Base-by-base conservation (phyloP, 148 eudicot genomes). In the Silene conica region DNA sequence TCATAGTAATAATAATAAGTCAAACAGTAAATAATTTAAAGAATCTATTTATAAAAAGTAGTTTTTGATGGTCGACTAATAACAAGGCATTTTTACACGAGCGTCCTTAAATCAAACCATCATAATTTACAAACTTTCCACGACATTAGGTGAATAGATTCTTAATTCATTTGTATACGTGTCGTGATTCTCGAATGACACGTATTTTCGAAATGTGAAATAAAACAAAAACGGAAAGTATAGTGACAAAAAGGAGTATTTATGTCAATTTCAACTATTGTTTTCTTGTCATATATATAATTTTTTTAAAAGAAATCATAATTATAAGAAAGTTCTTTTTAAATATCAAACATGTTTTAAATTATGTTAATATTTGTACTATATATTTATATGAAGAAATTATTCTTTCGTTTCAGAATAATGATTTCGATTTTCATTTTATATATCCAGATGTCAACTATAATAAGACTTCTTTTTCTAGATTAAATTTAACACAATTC, bases 141-240 rank as follows among this genome's bases (percentile, higher is more conserved):
- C 34, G 23, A 67, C 70, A 67, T 66, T 20, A 48, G 62, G 65
- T 31, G 69, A 69, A 68, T 21, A 28, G 5, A 73, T 68, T 73
- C 77, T 50, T 38, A 67, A 69, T 58, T 78, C 58, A 2, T 56
- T 72, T 41, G 25, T 41, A 63, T 65, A 77, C 64, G 76, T 72
- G 72, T 4, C 67, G 43, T 45, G 28, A 57, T 58, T 56, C 72
- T 31, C 16, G 5, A 28, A 5, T 41, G 68, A 73, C 78, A 79
- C 78, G 74, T 74, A 54, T 34, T 18, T 54, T 26, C 11, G 10
- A 50, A 12, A 38, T 38, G 43, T 38, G 43, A 38, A 38, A 38
- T 31, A 31, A 31, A 26, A 26, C 28, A 26, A 26, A 26, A 26
- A 26, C 28, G 2, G 2, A 26, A 26, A 26, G 28, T 26, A 26